Base-by-base conservation (phyloP, 2,329 filamentous ascomycete species). In the Calonectria hawksworthii region DNA sequence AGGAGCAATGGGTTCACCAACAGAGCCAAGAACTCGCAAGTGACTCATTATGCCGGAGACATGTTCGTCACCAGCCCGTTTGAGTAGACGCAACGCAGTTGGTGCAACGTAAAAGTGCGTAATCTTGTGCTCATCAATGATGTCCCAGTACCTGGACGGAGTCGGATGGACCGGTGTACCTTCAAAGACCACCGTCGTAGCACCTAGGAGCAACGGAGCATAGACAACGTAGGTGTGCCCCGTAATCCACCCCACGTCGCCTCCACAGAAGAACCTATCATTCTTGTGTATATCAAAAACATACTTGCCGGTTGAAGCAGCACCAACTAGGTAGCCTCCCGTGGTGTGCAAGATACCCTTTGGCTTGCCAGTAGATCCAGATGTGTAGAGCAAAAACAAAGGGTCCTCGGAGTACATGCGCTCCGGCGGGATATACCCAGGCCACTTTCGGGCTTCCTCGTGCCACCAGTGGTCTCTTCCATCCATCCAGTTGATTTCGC, bases 271-370 rank as follows among this genome's bases (percentile, higher is more conserved):
- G 89, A 96, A 98, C 73, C 90, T 91, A 85, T 98, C 96, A 65
- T 93, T 91, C 77, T 95, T 93, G 83, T 98, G 96, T 75, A 98
- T 96, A 84, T 98, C 96, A 83, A 98, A 98, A 69, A 98, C 96
- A 84, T 98, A 98, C 87, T 98, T 98, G 84, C 95, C 96, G 5
- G 96, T 98, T 76, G 93, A 90, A 5, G 96, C 96, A 47, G 96
- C 96, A 67, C 96, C 96, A 11, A 98, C 87, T 11, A 98, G 90
- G 84, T 98, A 98, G 44, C 96, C 96, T 76, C 89, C 96, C 23
- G 96, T 98, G 3, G 95, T 96, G 89, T 98, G 96, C 94, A 98
- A 93, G 61, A 98, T 93, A 85, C 96, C 96, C 91, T 98, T 98
- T 76, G 96, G 96, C 90, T 98, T 98, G 73, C 96, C 96, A 1